Conservation (phyloP, 2,329 filamentous ascomycete species). For the Trichocomaceae sp. region DNA sequence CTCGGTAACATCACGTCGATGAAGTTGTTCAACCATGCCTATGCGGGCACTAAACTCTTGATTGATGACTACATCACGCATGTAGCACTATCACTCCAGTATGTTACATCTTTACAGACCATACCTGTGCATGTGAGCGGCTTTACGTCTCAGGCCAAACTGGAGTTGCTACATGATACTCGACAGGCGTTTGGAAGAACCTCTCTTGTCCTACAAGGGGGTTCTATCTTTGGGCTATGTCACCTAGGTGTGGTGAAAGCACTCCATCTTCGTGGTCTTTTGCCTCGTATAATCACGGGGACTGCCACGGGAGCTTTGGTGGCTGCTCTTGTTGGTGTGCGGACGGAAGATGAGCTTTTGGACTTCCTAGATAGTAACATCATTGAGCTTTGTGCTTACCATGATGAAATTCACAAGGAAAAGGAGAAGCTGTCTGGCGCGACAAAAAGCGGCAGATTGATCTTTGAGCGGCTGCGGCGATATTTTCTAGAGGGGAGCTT, state of each 20-base stretch:
- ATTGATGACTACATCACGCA: slow-evolving; percentile 88
- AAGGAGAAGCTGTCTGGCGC: not conserved
- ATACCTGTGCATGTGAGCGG: slow-evolving; percentile 43
- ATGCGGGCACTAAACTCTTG: slow-evolving; percentile 79
- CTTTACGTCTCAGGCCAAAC: slow-evolving; percentile 67
- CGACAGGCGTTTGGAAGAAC: slow-evolving; percentile 82
- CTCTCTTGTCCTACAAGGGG: slow-evolving; percentile 79
- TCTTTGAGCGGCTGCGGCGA: slow-evolving; percentile 59
- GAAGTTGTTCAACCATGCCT: slow-evolving; percentile 74
- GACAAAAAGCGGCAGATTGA: slow-evolving; percentile 37
- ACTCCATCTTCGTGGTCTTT: slow-evolving; percentile 67
- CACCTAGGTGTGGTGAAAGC: slow-evolving; percentile 89
- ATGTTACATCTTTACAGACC: slow-evolving; percentile 63
- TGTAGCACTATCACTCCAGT: slow-evolving; percentile 71
- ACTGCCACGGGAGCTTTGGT: slow-evolving; percentile 87
- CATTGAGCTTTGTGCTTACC: slow-evolving; percentile 77
- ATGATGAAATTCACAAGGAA: slow-evolving; percentile 29
- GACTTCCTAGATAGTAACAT: slow-evolving; percentile 68
- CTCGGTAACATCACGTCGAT: slow-evolving; percentile 83
- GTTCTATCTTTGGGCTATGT: slow-evolving; percentile 84
- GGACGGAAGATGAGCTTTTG: slow-evolving; percentile 77
- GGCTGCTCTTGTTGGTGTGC: slow-evolving; percentile 78
- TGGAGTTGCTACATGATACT: slow-evolving; percentile 80
- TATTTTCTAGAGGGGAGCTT: slow-evolving; percentile 75
- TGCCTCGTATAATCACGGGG: slow-evolving; percentile 86